Evolutionary conservation across 441 rosid genomes (phyloP), one percentile per base, ranked within the genome.

Genomic region (Erodium trifolium): DNA sequence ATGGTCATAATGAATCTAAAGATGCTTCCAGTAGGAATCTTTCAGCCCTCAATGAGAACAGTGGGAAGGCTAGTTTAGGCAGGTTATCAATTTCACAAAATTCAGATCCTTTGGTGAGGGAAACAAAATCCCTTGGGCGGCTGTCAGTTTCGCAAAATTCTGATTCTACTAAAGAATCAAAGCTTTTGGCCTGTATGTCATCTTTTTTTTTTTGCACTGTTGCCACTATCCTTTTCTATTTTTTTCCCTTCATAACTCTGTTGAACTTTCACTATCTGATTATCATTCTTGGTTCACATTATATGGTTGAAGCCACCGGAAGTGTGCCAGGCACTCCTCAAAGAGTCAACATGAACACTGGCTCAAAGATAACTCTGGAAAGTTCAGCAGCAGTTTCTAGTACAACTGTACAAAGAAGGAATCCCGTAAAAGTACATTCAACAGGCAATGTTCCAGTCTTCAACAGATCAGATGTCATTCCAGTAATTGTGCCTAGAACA

Each of bases 401-500:
- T 72, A 75, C 80, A 72, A 76, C 85, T 72, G 81, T 81, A 68
- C 63, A 82, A 35, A 95, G 83, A 84, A 84, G 88, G 82, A 82
- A 59, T 77, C 76, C 79, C 76, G 35, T 76, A 13, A 88, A 80
- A 79, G 75, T 65, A 68, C 85, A 82, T 70, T 72, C 84, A 12
- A 74, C 83, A 75, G 78, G 69, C 63, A 88, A 81, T 85, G 81
- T 78, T 79, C 82, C 86, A 59, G 63, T 70, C 71, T 73, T 82
- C 76, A 84, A 74, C 77, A 92, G 81, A 81, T 78, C 78, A 17
- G 98, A 92, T 72, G 73, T 72, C 68, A 60, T 75, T 57, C 88
- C 97, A 39, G 98, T 91, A 27, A 82, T 88, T 82, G 88, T 92
- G 71, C 96, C 98, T 66, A 87, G 97, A 83, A 79, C 77, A 62